A percentile compares a stretch with the other conserved stretches of the same genome.
Conservation (phyloP, 306 rosid genomes). For the Quercus berberidifolia region DNA sequence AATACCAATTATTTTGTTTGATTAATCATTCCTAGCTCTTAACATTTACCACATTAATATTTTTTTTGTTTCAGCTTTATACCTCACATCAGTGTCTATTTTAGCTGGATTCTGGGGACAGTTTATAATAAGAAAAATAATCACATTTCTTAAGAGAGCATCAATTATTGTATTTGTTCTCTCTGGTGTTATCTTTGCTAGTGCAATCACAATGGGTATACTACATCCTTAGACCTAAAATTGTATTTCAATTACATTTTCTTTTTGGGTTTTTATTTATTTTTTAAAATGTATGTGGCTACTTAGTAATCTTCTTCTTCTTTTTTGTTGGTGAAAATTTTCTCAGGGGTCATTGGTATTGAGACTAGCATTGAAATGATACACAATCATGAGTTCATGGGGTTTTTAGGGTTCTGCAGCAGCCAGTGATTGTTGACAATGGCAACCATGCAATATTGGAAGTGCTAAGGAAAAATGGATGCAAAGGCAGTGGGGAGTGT, state of each 20-base stretch:
- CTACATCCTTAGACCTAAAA: neutral
- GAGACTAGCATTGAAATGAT: conserved; percentile 63
- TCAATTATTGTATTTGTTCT: conserved; percentile 83
- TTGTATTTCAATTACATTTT: neutral
- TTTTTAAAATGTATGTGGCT: neutral
- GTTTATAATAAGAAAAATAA: conserved; percentile 52
- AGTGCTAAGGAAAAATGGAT: neutral
- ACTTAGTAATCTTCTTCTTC: neutral
- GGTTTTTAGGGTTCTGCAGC: conserved; percentile 71
- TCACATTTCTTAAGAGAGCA: conserved; percentile 55
- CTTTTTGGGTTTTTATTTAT: neutral
- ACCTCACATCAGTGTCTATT: conserved; percentile 56
- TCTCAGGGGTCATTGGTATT: conserved; percentile 66
- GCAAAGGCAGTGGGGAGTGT: neutral
- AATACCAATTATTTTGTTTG: too few species aligned
- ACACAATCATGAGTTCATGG: conserved; percentile 75
- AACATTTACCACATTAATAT: neutral
- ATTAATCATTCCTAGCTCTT: too few species aligned
- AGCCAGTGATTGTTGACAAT: conserved; percentile 35
- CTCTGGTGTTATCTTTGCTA: conserved; percentile 78
- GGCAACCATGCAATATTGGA: neutral
- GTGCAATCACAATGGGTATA: conserved; percentile 88
- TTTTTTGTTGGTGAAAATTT: neutral
- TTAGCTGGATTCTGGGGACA: conserved; percentile 93
- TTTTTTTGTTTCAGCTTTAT: conserved; percentile 51